Conservation (phyloP, 768 basidiomycete genomes). For the Botryobasidium botryosum region DNA sequence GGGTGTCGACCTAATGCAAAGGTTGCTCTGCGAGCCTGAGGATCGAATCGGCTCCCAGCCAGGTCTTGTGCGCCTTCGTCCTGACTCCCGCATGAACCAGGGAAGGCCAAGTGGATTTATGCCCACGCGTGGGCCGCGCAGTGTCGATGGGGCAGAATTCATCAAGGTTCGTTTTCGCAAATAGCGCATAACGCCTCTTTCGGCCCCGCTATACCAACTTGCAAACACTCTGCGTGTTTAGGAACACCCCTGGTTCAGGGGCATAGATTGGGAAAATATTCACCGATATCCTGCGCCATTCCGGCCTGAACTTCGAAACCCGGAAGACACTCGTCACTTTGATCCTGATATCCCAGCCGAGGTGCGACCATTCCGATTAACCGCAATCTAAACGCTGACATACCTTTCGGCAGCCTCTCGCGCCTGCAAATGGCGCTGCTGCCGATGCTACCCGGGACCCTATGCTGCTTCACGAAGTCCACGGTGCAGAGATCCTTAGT, state of each 20-base stretch:
- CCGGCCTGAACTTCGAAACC: conserved; percentile 61
- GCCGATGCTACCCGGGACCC: conserved; percentile 80
- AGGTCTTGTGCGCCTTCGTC: conserved; percentile 47
- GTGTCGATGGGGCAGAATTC: conserved; percentile 69
- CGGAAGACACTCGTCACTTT: conserved; percentile 88
- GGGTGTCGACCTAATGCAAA: conserved; percentile 74
- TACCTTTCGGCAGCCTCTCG: conserved; percentile 42
- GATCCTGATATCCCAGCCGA: conserved; percentile 87
- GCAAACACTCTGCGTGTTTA: conserved; percentile 18
- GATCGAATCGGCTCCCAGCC: conserved; percentile 75
- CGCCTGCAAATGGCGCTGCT: conserved; percentile 72
- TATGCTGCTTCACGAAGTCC: conserved; percentile 64
- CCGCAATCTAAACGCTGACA: conserved; percentile 15
- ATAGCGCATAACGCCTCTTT: not conserved
- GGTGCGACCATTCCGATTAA: conserved; percentile 26
- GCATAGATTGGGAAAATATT: conserved; percentile 79
- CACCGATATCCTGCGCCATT: conserved; percentile 77
- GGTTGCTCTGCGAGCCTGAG: conserved; percentile 87
- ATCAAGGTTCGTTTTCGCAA: conserved; percentile 45
- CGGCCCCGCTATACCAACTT: not conserved
- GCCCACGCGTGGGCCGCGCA: conserved; percentile 28
- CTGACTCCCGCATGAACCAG: conserved; percentile 60
- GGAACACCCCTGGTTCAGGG: conserved; percentile 82
- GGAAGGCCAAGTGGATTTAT: conserved; percentile 62
- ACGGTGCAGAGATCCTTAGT: conserved; percentile 75